Base-by-base conservation (phyloP, 257 asterid species). In the Solanum chmielewskii region DNA sequence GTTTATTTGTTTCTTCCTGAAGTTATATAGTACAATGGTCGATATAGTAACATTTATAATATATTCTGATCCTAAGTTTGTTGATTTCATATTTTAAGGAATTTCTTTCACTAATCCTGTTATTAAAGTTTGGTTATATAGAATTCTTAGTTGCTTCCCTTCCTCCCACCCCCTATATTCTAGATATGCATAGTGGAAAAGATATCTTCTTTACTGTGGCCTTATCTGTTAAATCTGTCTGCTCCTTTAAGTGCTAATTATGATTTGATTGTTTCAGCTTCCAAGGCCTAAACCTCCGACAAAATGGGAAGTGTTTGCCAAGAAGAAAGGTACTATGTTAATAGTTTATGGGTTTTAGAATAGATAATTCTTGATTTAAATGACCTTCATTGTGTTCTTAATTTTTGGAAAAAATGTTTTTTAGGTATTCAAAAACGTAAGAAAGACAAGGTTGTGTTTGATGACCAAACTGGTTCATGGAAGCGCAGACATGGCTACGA, bases 281-380 rank as follows among this genome's bases (percentile, higher is more conserved):
- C 99, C 99, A 60, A 96, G 86, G 89, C 99, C 99, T 75, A 93
- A 88, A 86, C 98, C 98, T 68, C 99, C 98, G 18, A 96, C 99
- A 44, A 93, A 89, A 88, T 97, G 99, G 99, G 99, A 97, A 89
- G 16, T 35, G 85, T 97, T 97, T 89, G 99, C 99, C 84, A 86
- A 91, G 85, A 95, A 93, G 95, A 97, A 94, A 95, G 99, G 99
- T 95, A 75, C 44, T 39, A 2, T 44, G 77, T 37, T 62, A 70
- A 37, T 70, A 29, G 47, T 74, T 33, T 44, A 29, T 37, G 60
- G 21, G 66, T 42, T 78, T 11, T 33, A 4, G 74, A 23, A 42
- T 29, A 31, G 2, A 27, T 16, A 69, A 9, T 31, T 47, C 21
- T 86, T 29, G 25, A 56, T 25, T 86, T 7, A n/a, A 69, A 59